Percentiles rank a stretch among this genome's conserved stretches.
phyloP scores from a whole-genome alignment of 106 monocot genomes.

The Hemerocallis citrina region DNA sequence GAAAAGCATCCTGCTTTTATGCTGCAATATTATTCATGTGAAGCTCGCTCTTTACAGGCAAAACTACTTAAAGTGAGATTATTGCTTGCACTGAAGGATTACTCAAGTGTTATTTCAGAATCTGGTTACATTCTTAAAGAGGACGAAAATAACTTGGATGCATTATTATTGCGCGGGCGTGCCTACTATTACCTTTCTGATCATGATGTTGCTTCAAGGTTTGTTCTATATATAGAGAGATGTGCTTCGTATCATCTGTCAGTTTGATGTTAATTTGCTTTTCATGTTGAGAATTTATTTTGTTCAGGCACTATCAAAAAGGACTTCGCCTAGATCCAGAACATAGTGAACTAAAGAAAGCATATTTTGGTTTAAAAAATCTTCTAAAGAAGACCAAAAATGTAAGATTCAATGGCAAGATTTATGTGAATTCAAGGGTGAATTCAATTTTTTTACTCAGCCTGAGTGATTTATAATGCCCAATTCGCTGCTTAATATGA shows the following conservation, averaged over 20 bases:
- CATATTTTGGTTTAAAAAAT: constrained; percentile 94
- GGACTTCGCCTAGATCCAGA: constrained; percentile 88
- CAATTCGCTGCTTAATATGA: constrained; percentile 1
- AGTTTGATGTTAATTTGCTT: constrained; percentile 15
- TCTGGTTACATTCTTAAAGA: constrained; percentile 85
- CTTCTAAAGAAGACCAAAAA: constrained; percentile 79
- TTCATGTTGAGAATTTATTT: background rate
- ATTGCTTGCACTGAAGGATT: constrained; percentile 76
- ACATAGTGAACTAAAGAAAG: constrained; percentile 79
- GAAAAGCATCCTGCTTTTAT: background rate
- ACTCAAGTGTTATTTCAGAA: constrained; percentile 74
- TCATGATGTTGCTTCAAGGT: constrained; percentile 95
- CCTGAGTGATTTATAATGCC: background rate
- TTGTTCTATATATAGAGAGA: no score
- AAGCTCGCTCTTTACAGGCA: constrained; percentile 39
- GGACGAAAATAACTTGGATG: constrained; percentile 86
- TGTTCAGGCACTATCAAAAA: constrained; percentile 78
- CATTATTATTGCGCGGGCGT: constrained; percentile 72
- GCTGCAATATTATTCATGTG: background rate
- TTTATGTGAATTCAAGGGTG: background rate
- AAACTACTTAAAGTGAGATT: constrained; percentile 74
- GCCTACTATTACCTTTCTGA: constrained; percentile 98
- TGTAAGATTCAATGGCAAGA: constrained; percentile 23
- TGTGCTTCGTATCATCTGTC: no score
- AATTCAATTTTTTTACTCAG: background rate